Percentiles rank a stretch among this genome's conserved stretches.
These are phyloP conservation scores for Sphaerostilbella broomeana DNA, from an alignment of 2,329 filamentous ascomycete species.

Conservation along the genomic window DNA sequence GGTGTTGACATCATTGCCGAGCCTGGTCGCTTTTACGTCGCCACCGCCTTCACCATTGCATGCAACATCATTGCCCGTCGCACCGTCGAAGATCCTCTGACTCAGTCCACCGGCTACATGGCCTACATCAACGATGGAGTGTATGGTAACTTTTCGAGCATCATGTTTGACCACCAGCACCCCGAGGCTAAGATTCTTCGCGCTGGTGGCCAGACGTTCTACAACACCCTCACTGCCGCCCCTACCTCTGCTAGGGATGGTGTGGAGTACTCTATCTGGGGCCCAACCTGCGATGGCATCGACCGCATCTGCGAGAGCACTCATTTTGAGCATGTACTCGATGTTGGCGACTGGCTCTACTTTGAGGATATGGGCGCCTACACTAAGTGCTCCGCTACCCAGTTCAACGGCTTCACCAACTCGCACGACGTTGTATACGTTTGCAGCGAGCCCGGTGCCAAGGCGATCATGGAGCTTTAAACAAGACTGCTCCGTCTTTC, in stretches of 20 bases:
- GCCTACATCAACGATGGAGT: conserved; percentile 95
- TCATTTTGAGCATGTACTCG: conserved; percentile 66
- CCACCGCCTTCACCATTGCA: conserved; percentile 86
- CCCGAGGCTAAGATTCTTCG: conserved; percentile 77
- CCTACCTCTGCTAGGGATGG: conserved; percentile 41
- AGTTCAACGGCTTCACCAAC: conserved; percentile 96
- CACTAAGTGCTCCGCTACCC: conserved; percentile 94
- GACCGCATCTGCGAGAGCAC: conserved; percentile 85
- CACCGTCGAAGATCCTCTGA: conserved; percentile 66
- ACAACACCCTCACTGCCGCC: conserved; percentile 47
- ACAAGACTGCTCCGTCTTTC: not conserved
- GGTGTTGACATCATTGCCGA: conserved; percentile 86
- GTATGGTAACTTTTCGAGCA: conserved; percentile 98
- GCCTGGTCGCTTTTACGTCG: conserved; percentile 93
- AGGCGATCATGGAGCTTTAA: conserved; percentile 52
- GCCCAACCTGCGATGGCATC: conserved; percentile 95
- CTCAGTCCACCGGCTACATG: conserved; percentile 76
- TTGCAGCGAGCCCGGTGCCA: conserved; percentile 84
- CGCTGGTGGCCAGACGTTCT: conserved; percentile 50
- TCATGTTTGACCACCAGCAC: conserved; percentile 98
- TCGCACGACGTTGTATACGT: conserved; percentile 90
- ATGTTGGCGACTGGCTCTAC: conserved; percentile 96
- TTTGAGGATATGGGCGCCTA: conserved; percentile 99
- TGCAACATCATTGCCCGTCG: conserved; percentile 95
- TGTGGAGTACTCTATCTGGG: conserved; percentile 93